Percentiles rank a stretch among this genome's conserved stretches.
Conservation (phyloP, 352 stramenopile species). For the Lagenidium sp. region DNA sequence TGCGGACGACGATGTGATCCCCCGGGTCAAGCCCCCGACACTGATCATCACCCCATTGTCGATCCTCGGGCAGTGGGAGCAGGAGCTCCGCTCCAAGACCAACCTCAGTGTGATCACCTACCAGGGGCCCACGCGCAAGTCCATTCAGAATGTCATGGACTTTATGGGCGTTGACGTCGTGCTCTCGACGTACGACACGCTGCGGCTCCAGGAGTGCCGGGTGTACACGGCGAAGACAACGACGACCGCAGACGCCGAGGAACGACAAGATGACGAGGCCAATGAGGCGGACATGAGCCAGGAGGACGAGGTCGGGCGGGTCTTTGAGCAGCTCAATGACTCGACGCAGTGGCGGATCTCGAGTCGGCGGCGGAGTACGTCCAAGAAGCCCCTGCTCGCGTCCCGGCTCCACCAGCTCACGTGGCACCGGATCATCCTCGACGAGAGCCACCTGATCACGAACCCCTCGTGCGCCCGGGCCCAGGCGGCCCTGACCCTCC, state of each 20-base stretch:
- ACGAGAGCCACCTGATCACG: slow-evolving; percentile 87
- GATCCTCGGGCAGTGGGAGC: slow-evolving; percentile 80
- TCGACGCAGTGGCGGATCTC: slow-evolving; percentile 12
- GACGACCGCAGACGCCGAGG: not conserved
- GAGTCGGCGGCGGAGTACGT: slow-evolving; percentile 9
- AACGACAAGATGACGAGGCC: slow-evolving; percentile 1
- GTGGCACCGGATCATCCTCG: slow-evolving; percentile 84
- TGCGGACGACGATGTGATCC: slow-evolving; percentile 8
- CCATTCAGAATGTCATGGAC: slow-evolving; percentile 48
- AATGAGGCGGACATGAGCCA: slow-evolving; percentile 11
- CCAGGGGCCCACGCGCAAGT: slow-evolving; percentile 54
- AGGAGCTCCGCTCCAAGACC: slow-evolving; percentile 70
- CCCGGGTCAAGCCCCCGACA: slow-evolving; percentile 40
- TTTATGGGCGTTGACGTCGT: slow-evolving; percentile 78
- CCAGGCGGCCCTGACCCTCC: slow-evolving; percentile 46
- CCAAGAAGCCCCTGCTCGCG: slow-evolving; percentile 16
- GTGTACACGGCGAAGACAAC: slow-evolving; percentile 8
- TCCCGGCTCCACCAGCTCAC: slow-evolving; percentile 70
- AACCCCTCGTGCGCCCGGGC: slow-evolving; percentile 69
- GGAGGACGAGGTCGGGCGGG: slow-evolving; percentile 6
- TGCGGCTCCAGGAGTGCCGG: slow-evolving; percentile 66
- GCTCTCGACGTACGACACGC: slow-evolving; percentile 73
- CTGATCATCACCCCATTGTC: slow-evolving; percentile 80
- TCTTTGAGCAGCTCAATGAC: slow-evolving; percentile 11
- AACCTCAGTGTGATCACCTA: slow-evolving; percentile 71